phyloP scores from a whole-genome alignment of 345 rosid genomes.

The Citrus medica region DNA sequence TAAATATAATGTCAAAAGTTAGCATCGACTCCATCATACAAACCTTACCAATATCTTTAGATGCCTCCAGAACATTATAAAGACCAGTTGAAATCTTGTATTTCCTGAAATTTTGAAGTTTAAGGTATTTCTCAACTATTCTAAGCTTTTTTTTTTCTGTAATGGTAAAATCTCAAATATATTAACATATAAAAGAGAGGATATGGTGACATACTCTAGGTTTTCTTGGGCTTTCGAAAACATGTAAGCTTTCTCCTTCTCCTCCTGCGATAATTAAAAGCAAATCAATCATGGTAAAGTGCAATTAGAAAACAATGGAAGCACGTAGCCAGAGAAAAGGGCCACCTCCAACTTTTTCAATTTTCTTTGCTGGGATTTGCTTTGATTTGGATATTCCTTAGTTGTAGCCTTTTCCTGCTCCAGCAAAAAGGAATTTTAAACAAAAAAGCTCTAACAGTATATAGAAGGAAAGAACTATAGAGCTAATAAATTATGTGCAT shows the following conservation, averaged over 20 bases:
- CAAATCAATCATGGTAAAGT: neutral
- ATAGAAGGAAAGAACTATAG: constrained; percentile 1
- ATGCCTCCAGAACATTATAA: constrained; percentile 61
- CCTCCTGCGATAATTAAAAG: constrained; percentile 45
- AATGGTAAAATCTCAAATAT: constrained; percentile 2
- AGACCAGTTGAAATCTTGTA: constrained; percentile 62
- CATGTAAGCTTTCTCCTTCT: constrained; percentile 44
- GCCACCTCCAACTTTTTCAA: constrained; percentile 68
- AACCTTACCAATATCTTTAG: constrained; percentile 62
- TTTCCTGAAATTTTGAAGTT: constrained; percentile 66
- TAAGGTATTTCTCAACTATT: constrained; percentile 11
- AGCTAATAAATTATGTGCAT: neutral
- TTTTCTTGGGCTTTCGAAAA: constrained; percentile 43
- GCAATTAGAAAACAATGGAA: neutral
- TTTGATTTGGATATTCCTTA: constrained; percentile 19
- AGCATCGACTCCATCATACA: constrained; percentile 21
- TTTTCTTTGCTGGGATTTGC: constrained; percentile 69
- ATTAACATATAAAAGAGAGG: neutral
- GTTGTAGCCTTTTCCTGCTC: constrained; percentile 19
- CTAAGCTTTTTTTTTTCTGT: neutral
- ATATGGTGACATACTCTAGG: constrained; percentile 47
- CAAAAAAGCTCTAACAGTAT: neutral
- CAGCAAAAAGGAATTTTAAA: constrained; percentile 9
- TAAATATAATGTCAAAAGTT: neutral
- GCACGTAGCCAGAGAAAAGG: neutral